Percentiles rank a stretch among this genome's conserved stretches.
Conservation (phyloP, 495 filamentous ascomycete genomes). For the Physcia stellaris region DNA sequence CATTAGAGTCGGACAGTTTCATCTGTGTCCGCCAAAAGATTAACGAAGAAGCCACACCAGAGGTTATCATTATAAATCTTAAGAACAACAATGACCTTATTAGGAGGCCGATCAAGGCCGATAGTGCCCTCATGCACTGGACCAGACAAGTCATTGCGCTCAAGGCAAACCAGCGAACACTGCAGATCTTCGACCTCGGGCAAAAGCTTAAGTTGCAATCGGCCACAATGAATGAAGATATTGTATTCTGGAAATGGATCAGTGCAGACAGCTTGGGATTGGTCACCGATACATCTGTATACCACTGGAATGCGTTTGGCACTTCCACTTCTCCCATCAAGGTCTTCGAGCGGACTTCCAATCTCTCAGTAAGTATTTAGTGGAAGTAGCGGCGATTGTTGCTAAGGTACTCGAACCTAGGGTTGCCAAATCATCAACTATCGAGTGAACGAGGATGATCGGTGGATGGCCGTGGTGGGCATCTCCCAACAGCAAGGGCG, state of each 20-base stretch:
- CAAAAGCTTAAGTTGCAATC: slow-evolving; percentile 90
- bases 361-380: slow-evolving; percentile 54
- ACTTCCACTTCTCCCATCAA: slow-evolving; percentile 61
- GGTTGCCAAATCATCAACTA: slow-evolving; percentile 99
- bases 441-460: slow-evolving; percentile 84
- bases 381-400: slow-evolving; percentile 5
- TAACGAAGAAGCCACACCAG: slow-evolving; percentile 62
- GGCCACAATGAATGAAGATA: slow-evolving; percentile 87
- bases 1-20: slow-evolving; percentile 90
- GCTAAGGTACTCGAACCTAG: slow-evolving; percentile 27
- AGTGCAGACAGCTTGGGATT: slow-evolving; percentile 74
- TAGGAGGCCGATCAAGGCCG: slow-evolving; percentile 90
- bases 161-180: slow-evolving; percentile 77
- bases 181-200: slow-evolving; percentile 93
- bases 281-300: slow-evolving; percentile 80
- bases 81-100: slow-evolving; percentile 90
- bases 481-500: slow-evolving; percentile 87
- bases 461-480: slow-evolving; percentile 96
- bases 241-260: slow-evolving; percentile 99
- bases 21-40: slow-evolving; percentile 91
- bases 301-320: slow-evolving; percentile 95
- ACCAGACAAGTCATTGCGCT: slow-evolving; percentile 88
- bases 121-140: slow-evolving; percentile 99
- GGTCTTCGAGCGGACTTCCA: slow-evolving; percentile 82
- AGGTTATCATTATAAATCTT: slow-evolving; percentile 94